Evolutionary conservation across 2,329 filamentous ascomycete genomes (phyloP).

Genomic region (Colletotrichum zoysiae): DNA sequence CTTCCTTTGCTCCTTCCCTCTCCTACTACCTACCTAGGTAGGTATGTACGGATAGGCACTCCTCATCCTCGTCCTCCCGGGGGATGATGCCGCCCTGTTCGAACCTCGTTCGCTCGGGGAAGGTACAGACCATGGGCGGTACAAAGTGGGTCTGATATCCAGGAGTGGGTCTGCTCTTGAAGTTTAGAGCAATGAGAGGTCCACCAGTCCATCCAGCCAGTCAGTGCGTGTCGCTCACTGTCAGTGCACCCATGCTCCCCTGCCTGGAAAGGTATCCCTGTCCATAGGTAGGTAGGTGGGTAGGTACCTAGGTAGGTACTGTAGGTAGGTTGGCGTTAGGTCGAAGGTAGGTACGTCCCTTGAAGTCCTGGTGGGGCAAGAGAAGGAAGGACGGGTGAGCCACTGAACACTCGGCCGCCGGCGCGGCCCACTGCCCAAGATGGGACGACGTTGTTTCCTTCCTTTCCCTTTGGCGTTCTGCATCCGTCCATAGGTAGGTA

Average conservation of each 20-base stretch:
- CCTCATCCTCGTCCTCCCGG: background rate
- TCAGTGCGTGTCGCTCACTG: slow-evolving; percentile 5
- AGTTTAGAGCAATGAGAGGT: slow-evolving; percentile 5
- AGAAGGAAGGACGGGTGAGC: slow-evolving; percentile 25
- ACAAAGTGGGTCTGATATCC: slow-evolving; percentile 12
- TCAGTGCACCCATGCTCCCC: background rate
- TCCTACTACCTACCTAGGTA: background rate
- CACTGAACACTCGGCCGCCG: slow-evolving; percentile 31
- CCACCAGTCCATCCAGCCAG: background rate
- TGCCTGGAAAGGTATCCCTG: slow-evolving; percentile 6
- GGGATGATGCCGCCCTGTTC: slow-evolving; percentile 27
- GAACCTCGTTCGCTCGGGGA: slow-evolving; percentile 28
- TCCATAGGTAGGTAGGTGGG: background rate
- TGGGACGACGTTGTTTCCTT: slow-evolving; percentile 39
- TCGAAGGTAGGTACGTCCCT: background rate
- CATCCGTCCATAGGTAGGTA: slow-evolving; percentile 18
- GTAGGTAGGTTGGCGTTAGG: too few relatives aligned
- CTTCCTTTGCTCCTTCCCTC: background rate
- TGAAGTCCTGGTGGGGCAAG: slow-evolving; percentile 14
- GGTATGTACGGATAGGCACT: background rate
- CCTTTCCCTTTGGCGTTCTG: slow-evolving; percentile 20
- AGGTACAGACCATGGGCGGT: slow-evolving; percentile 28
- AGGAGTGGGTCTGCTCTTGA: background rate
- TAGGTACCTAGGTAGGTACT: too few relatives aligned
- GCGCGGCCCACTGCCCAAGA: slow-evolving; percentile 34